Evolutionary conservation across 768 basidiomycete species (phyloP).

Genomic region (Melanogaster broomeanus): DNA sequence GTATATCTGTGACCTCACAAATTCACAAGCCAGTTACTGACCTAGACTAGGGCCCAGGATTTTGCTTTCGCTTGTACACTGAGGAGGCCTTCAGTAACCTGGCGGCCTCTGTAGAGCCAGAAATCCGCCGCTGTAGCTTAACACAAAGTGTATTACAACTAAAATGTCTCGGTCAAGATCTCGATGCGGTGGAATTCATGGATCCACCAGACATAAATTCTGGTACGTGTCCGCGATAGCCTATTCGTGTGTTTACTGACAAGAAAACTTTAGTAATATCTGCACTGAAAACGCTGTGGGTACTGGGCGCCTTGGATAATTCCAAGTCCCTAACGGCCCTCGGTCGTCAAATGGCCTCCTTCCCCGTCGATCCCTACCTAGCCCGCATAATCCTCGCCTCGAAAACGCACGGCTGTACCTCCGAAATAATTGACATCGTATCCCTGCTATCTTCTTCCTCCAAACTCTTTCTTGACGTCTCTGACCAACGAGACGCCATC

Average conservation of each 20-base stretch:
- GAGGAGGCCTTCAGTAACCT: conserved; percentile 74
- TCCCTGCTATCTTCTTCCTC: conserved; percentile 82
- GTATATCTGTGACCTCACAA: conserved; percentile 33
- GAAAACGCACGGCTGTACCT: conserved; percentile 65
- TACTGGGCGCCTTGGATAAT: conserved; percentile 77
- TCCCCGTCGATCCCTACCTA: conserved; percentile 88
- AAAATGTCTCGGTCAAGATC: conserved; percentile 78
- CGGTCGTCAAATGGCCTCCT: conserved; percentile 84
- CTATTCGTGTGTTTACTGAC: neutral
- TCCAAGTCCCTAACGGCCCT: conserved; percentile 64
- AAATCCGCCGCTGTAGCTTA: conserved; percentile 87
- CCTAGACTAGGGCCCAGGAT: conserved; percentile 62
- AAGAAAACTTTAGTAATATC: conserved; percentile 46
- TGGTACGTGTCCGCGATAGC: conserved; percentile 49
- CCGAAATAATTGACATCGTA: conserved; percentile 82
- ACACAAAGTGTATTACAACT: conserved; percentile 84
- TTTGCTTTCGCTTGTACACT: conserved; percentile 92
- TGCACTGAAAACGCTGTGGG: conserved; percentile 70
- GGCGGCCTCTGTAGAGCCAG: conserved; percentile 72
- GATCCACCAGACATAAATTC: conserved; percentile 78
- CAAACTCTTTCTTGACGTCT: conserved; percentile 77
- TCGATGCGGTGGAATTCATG: conserved; percentile 85
- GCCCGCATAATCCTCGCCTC: conserved; percentile 83
- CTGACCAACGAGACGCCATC: conserved; percentile 73
- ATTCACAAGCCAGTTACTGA: conserved; percentile 3